Percentiles rank a stretch among this genome's conserved stretches.
These are phyloP conservation scores for Annulohypoxylon bovei DNA, from an alignment of 495 filamentous ascomycete genomes.

Conservation along the genomic window DNA sequence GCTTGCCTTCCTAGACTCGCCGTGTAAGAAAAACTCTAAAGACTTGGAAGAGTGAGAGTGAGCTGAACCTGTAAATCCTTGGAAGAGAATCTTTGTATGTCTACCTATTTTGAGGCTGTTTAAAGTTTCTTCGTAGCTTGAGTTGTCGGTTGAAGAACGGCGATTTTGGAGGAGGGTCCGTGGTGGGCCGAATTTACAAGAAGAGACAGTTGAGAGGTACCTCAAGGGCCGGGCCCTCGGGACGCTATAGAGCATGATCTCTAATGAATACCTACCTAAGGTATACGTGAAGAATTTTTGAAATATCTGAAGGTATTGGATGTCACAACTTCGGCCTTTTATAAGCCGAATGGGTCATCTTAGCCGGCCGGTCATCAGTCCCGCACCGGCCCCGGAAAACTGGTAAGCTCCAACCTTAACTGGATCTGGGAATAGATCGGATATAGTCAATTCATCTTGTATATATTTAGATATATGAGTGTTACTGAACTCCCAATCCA, in stretches of 20 bases:
- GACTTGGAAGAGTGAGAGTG: not conserved
- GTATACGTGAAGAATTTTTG: not conserved
- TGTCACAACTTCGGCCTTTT: not conserved
- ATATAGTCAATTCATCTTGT: conserved; percentile 11
- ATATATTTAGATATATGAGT: not conserved
- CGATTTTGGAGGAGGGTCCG: not conserved
- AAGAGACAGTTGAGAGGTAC: not conserved
- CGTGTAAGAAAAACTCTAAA: conserved; percentile 19
- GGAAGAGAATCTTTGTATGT: conserved; percentile 84
- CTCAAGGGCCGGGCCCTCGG: conserved; percentile 2
- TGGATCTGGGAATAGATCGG: conserved; percentile 27
- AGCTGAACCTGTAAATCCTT: conserved; percentile 81
- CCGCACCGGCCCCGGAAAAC: conserved; percentile 17
- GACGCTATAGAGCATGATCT: conserved; percentile 17
- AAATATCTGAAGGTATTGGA: not conserved
- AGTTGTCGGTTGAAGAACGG: conserved; percentile 47
- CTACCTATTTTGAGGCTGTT: conserved; percentile 79
- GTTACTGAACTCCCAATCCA: no score
- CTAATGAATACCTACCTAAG: not conserved
- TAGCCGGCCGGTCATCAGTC: conserved; percentile 4
- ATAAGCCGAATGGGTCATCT: not conserved
- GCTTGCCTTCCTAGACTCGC: conserved; percentile 59
- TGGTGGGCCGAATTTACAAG: not conserved
- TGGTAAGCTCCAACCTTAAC: not conserved
- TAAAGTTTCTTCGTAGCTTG: conserved; percentile 69